Base-by-base conservation (phyloP, 768 basidiomycete genomes). In the Serendipita sp. region DNA sequence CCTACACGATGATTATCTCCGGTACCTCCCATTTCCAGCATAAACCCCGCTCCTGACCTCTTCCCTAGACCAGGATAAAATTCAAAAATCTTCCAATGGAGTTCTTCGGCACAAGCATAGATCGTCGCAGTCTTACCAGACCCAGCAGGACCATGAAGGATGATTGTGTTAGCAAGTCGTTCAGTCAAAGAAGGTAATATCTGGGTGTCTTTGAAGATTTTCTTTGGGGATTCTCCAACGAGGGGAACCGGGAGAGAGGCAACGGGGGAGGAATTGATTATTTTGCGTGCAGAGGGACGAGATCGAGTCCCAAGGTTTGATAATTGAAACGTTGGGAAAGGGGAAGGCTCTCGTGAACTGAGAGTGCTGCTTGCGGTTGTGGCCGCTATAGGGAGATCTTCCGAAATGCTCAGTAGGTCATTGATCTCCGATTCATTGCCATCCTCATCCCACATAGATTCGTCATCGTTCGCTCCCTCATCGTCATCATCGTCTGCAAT, bases 51-150 rank as follows among this genome's bases (percentile, higher is more conserved):
- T 3, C 88, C 89, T 66, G 83, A 88, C 40, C 96, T 82, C 70
- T 82, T 88, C n/a, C 93, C 93, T 62, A 94, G 85, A 2, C 96
- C 96, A 29, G 96, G 90, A 74, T 93, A 88, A 11, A 98, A 92
- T 72, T 99, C 96, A 70, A 97, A 96, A 11, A 98, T 83, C 60
- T 94, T 90, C 90, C 91, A 99, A 13, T 86, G 91, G 37, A 99
- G 78, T 74, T 99, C 95, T 63, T 85, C 83, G 3, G 93, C 91
- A 70, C 92, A 94, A 0, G 95, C 93, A 73, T 96, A 93, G 1
- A 96, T 87, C 23, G 91, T 81, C 1, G 91, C 85, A 3, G 92
- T 94, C 76, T 99, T 99, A 36, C 96, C 96, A 63, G 78, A 79
- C 10, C 94, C 95, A 36, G 80, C 74, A 0, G 91, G 92, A 0